Conservation (phyloP, 1,284 basidiomycete genomes). For the Kalmanozyma brasiliensis region DNA sequence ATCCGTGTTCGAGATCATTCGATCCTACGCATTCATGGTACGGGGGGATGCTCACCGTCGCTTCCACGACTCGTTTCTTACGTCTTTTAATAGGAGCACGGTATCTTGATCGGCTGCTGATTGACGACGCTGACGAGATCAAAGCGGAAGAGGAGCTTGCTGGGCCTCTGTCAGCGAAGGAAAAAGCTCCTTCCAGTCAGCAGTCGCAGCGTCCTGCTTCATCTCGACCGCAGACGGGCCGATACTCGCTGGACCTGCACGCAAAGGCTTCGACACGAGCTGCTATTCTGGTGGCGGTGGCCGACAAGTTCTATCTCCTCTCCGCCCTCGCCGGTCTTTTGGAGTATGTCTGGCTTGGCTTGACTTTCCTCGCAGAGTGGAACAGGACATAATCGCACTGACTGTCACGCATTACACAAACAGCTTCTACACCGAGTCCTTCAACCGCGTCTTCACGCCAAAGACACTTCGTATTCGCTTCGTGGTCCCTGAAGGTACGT, state of each 20-base stretch:
- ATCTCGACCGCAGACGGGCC: constrained; percentile 74
- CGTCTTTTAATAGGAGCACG: constrained; percentile 74
- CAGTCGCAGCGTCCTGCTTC: constrained; percentile 67
- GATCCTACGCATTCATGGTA: constrained; percentile 64
- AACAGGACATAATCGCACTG: constrained; percentile 68
- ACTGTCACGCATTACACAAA: constrained; percentile 82
- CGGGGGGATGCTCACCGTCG: neutral
- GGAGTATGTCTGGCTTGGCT: constrained; percentile 72
- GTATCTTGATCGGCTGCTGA: constrained; percentile 78
- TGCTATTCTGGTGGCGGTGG: constrained; percentile 41
- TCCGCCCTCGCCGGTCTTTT: constrained; percentile 86
- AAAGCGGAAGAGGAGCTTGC: neutral
- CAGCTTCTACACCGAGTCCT: constrained; percentile 79
- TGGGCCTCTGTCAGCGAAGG: neutral
- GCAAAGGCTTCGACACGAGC: constrained; percentile 35
- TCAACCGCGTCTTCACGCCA: constrained; percentile 74
- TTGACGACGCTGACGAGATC: constrained; percentile 75
- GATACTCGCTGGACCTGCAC: constrained; percentile 21
- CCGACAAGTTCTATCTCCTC: constrained; percentile 81
- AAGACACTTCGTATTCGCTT: constrained; percentile 83
- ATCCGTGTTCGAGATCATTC: too few species aligned
- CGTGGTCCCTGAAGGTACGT: constrained; percentile 74
- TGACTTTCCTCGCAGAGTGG: neutral
- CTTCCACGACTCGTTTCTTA: neutral
- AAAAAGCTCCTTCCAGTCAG: constrained; percentile 1